phyloP scores from a whole-genome alignment of 768 basidiomycete genomes.

The Tricholoma hemisulphureum region DNA sequence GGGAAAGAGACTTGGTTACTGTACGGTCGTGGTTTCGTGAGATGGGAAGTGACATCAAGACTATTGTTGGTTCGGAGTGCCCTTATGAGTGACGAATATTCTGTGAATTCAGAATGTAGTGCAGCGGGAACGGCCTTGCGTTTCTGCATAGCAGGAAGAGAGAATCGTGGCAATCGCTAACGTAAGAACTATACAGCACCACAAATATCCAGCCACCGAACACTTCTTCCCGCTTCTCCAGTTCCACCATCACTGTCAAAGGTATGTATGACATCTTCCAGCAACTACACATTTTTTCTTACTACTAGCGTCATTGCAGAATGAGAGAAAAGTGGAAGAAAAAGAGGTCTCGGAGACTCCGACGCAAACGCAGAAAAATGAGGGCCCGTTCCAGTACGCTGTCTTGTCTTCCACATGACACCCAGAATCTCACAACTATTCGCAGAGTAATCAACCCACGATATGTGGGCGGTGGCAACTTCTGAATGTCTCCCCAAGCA shows the following conservation, averaged over 20 bases:
- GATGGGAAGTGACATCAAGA: constrained; percentile 57
- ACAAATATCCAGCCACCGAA: constrained; percentile 7
- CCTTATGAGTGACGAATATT: constrained; percentile 66
- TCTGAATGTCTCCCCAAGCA: constrained; percentile 18
- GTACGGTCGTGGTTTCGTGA: constrained; percentile 28
- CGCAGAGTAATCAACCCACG: constrained; percentile 39
- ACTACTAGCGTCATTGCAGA: constrained; percentile 29
- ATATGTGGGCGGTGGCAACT: constrained; percentile 20
- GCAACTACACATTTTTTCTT: background rate
- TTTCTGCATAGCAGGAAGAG: constrained; percentile 30
- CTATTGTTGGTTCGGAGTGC: constrained; percentile 56
- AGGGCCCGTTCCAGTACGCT: constrained; percentile 88
- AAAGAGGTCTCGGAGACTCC: constrained; percentile 89
- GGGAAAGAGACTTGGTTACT: constrained; percentile 3
- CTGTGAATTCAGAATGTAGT: constrained; percentile 62
- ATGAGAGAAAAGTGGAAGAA: constrained; percentile 99
- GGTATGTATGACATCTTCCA: constrained; percentile 22
- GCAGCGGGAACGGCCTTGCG: constrained; percentile 48
- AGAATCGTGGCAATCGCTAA: constrained; percentile 31
- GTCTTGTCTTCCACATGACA: background rate
- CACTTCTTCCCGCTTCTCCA: constrained; percentile 15
- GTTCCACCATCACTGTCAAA: constrained; percentile 32
- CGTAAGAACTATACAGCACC: constrained; percentile 47
- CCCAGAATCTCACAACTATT: background rate
- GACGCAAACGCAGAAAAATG: constrained; percentile 96